Percentiles rank a stretch among this genome's conserved stretches.
phyloP scores from a whole-genome alignment of 2,329 filamentous ascomycete genomes.

The Botrytis sinoallii region DNA sequence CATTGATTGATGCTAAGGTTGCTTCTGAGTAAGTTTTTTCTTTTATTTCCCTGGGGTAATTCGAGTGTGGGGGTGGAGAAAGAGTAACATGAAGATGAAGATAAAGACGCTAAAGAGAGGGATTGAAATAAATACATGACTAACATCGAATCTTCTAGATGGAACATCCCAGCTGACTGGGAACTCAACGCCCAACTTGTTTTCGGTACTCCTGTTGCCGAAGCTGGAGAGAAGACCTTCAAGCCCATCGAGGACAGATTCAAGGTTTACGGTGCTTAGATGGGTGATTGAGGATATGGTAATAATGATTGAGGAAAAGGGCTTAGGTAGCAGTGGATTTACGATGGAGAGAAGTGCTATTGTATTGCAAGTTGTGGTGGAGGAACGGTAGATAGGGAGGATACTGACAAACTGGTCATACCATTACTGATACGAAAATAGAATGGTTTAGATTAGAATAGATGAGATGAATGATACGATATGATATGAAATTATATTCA shows the following conservation, averaged over 20 bases:
- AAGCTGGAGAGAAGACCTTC: conserved; percentile 61
- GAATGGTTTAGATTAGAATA: background rate
- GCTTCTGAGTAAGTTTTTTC: conserved; percentile 32
- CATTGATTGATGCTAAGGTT: conserved; percentile 73
- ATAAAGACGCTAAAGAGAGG: background rate
- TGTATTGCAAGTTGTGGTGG: background rate
- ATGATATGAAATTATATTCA: background rate
- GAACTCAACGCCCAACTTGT: conserved; percentile 79
- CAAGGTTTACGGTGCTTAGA: conserved; percentile 55
- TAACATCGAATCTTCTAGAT: conserved; percentile 45
- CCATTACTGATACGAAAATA: background rate
- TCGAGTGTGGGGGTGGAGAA: background rate
- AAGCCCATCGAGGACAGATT: conserved; percentile 63
- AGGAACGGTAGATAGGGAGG: background rate
- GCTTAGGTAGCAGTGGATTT: background rate
- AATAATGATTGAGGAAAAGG: background rate
- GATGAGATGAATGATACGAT: background rate
- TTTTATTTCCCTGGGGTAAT: background rate
- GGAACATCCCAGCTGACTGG: conserved; percentile 71
- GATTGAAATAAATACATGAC: background rate
- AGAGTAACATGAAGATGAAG: too few relatives aligned
- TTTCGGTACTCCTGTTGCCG: conserved; percentile 63
- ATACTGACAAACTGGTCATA: background rate
- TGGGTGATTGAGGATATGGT: background rate
- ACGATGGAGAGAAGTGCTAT: background rate